Conservation (phyloP, 139 green algal species). For the Prasinococcaceae sp. region DNA sequence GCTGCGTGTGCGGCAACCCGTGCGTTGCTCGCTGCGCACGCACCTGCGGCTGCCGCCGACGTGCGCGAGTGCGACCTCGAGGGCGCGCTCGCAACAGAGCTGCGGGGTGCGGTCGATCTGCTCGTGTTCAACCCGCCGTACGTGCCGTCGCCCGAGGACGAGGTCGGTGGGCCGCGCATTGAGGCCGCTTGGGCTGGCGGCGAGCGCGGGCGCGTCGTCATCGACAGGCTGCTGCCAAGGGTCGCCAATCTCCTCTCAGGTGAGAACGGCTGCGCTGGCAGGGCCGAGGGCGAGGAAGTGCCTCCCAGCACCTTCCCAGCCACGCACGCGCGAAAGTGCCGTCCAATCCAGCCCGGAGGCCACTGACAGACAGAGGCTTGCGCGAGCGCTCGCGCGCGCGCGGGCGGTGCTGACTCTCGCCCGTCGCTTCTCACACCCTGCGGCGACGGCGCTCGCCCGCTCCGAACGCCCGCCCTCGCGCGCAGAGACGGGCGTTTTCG, state of each 20-base stretch:
- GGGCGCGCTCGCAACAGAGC: not conserved
- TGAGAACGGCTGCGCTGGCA: no score
- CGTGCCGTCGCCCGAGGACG: conserved; percentile 80
- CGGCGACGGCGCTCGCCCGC: no score
- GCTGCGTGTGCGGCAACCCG: conserved; percentile 32
- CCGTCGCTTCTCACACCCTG: no score
- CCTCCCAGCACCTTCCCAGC: no score
- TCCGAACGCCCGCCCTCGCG: no score
- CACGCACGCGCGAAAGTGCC: no score
- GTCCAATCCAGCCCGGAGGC: no score
- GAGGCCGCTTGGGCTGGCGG: conserved; percentile 76
- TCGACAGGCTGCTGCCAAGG: conserved; percentile 61
- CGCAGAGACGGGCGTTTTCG: no score
- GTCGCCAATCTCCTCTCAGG: conserved; percentile 23
- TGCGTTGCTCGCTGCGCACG: conserved; percentile 38
- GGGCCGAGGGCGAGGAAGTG: no score
- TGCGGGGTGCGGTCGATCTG: conserved; percentile 27
- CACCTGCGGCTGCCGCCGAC: conserved; percentile 4
- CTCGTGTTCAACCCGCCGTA: conserved; percentile 96
- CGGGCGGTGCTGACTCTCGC: no score
- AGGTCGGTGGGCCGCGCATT: conserved; percentile 48
- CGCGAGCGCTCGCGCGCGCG: no score
- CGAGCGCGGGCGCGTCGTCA: conserved; percentile 46
- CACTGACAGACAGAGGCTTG: no score
- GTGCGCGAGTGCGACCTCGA: conserved; percentile 10